Base-by-base conservation (phyloP, 2,329 filamentous ascomycete species). In the Esteya vermicola region DNA sequence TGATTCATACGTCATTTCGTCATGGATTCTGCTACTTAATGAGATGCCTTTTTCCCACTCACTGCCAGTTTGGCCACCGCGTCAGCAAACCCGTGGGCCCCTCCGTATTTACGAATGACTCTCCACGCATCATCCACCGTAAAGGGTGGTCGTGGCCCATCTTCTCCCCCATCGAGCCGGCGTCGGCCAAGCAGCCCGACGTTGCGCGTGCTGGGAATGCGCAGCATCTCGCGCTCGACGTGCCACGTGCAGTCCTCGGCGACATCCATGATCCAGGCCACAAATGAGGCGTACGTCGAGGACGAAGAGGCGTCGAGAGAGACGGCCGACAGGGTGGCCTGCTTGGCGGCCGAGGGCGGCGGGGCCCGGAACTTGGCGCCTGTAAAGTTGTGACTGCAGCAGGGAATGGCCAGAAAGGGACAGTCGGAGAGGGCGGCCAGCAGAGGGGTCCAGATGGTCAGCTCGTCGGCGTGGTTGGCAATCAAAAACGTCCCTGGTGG, bases 381-480 rank as follows among this genome's bases (percentile, higher is more conserved):
- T 1, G 78, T 75, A 3, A 98, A 74, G 43, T 81, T 72, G 61
- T 96, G 86, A 47, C 85, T 93, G 62, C 91, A 98, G 63, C 91
- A 98, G 2, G 91, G 91, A 33, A 98, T 94, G 50, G 84, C 82
- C 45, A 98, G 75, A 57, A 95, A 98, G 0, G 86, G 81, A 10
- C 81, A 81, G 3, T 72, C 62, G 0, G 81, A 86, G 2, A 85
- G 63, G 7, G 75, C 73, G 1, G 85, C 88, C 31, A 98, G 72
- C 16, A 96, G 70, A 0, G 91, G 91, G 0, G 91, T 96, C 91
- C 91, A 98, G 1, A 85, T 76, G 0, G 91, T 98, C 13, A 98
- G 70, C 60, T 98, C 88, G 55, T 98, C 91, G 10, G 89, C 89
- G 57, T 98, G 91, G 54, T 98, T 98, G 36, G 86, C 93, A 47